Evolutionary conservation across 352 stramenopile species (phyloP).

Genomic region (Phytophthora citrophthora): DNA sequence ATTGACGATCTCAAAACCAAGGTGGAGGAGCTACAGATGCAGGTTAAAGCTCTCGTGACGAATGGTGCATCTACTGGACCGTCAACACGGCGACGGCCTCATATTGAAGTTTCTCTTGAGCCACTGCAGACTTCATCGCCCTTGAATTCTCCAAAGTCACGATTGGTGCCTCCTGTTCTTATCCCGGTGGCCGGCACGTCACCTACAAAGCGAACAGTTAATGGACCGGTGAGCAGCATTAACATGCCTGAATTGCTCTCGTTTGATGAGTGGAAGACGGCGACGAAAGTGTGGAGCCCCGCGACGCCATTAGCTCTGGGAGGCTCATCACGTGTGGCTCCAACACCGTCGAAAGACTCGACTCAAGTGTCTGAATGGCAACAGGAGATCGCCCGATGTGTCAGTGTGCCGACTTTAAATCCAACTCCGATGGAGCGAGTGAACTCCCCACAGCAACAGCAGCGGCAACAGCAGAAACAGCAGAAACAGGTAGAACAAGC

Average conservation of each 20-base stretch:
- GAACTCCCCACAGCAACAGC: conserved; percentile 27
- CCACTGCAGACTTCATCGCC: not conserved
- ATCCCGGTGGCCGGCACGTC: not conserved
- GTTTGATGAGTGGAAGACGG: conserved; percentile 71
- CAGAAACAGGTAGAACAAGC: conserved; percentile 5
- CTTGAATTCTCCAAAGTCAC: not conserved
- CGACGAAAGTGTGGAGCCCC: conserved; percentile 58
- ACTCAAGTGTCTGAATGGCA: conserved; percentile 29
- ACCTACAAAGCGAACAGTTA: conserved; percentile 17
- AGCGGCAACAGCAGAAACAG: conserved; percentile 13
- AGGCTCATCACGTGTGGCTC: conserved; percentile 17
- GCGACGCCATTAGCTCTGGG: conserved; percentile 18
- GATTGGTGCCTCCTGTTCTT: not conserved
- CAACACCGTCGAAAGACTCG: conserved; percentile 42
- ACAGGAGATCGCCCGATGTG: conserved; percentile 54
- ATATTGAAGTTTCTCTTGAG: conserved; percentile 3
- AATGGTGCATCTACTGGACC: conserved; percentile 1
- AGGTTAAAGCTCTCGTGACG: conserved; percentile 56
- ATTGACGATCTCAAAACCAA: conserved; percentile 73
- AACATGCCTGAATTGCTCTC: conserved; percentile 30
- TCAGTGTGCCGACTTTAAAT: conserved; percentile 63
- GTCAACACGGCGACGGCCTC: conserved; percentile 10
- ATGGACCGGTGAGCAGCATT: conserved; percentile 3
- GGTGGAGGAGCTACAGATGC: conserved; percentile 56
- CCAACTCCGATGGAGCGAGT: conserved; percentile 66